A percentile compares a stretch with the other conserved stretches of the same genome.
Evolutionary conservation across 495 filamentous ascomycete genomes (phyloP).

Genomic region (Cryomyces antarcticus): DNA sequence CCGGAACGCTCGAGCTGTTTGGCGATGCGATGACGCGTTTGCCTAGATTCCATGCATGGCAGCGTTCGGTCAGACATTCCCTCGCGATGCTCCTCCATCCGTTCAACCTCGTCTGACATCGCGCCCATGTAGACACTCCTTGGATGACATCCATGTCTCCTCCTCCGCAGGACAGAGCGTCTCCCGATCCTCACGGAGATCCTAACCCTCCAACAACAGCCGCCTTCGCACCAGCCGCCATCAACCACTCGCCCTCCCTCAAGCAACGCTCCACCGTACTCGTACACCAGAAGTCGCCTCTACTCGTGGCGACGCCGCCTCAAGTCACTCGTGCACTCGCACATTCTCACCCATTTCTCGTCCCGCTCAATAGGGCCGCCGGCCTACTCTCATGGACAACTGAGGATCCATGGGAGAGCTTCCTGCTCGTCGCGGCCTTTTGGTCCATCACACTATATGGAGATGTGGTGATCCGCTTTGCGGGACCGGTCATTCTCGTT

Average conservation of each 20-base stretch:
- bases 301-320: constrained; percentile 83
- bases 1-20: too few species aligned
- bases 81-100: neutral
- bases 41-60: constrained; percentile 2
- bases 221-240: constrained; percentile 67
- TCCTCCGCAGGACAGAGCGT: constrained; percentile 12
- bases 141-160: constrained; percentile 42
- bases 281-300: constrained; percentile 87
- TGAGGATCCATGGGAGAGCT: constrained; percentile 89
- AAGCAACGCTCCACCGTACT: constrained; percentile 75
- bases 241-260: constrained; percentile 44
- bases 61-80: constrained; percentile 7
- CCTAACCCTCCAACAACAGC: constrained; percentile 55
- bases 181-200: constrained; percentile 16
- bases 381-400: constrained; percentile 87
- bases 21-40: too few species aligned
- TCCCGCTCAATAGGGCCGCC: constrained; percentile 62
- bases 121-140: constrained; percentile 30
- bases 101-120: neutral
- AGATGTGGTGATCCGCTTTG: constrained; percentile 53
- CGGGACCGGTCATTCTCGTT: constrained; percentile 69
- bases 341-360: constrained; percentile 82
- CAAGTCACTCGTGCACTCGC: constrained; percentile 80
- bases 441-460: constrained; percentile 78
- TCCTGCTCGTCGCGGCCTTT: constrained; percentile 63